Conservation (phyloP, 1,284 basidiomycete species). For the Trametes polyzona region DNA sequence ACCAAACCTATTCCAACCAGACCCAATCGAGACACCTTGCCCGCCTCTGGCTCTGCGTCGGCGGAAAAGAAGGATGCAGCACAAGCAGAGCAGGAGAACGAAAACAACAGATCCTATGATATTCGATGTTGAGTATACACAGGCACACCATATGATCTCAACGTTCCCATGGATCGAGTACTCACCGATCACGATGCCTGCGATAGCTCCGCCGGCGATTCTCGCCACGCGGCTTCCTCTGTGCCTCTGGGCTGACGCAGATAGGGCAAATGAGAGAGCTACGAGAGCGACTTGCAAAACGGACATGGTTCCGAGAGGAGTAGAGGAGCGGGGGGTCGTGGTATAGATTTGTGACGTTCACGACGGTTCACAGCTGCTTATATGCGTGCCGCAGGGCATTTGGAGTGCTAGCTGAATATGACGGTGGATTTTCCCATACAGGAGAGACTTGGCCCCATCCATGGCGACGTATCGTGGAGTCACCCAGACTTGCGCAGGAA, state of each 20-base stretch:
- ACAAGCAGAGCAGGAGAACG: conserved; percentile 13
- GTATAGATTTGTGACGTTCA: too few relatives aligned
- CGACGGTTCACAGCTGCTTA: background rate
- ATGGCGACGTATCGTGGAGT: background rate
- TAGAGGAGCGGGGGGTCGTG: background rate
- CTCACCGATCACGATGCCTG: conserved; percentile 26
- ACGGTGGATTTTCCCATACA: too few relatives aligned
- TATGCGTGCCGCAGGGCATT: too few relatives aligned
- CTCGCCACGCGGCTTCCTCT: background rate
- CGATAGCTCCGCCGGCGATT: conserved; percentile 20
- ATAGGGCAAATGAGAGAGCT: conserved; percentile 8
- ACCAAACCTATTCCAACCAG: background rate
- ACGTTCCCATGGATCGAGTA: background rate
- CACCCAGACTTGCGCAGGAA: background rate
- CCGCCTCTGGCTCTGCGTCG: conserved; percentile 8
- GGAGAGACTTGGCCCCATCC: too few relatives aligned
- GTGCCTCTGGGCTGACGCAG: conserved; percentile 15
- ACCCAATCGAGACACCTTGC: background rate
- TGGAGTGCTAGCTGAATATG: too few relatives aligned
- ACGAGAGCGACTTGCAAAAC: background rate
- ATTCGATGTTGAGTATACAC: too few relatives aligned
- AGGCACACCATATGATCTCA: background rate
- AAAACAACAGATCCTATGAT: conserved; percentile 9
- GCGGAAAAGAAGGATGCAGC: conserved; percentile 14
- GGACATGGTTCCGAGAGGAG: background rate